phyloP scores from a whole-genome alignment of 257 asterid species.

The Avicennia marina region DNA sequence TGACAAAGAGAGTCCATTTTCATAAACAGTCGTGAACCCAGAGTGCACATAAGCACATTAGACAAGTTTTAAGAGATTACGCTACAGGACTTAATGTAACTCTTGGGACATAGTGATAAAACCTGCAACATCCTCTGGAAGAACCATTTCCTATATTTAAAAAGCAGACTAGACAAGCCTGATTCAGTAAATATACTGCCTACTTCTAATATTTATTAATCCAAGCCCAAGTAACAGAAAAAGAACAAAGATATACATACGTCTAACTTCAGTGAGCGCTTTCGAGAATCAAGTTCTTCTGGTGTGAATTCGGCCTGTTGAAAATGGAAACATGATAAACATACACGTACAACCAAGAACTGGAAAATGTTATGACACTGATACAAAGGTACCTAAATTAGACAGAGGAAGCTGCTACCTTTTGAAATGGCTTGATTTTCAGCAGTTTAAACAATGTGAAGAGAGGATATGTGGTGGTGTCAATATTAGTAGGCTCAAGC shows the following conservation, averaged over 20 bases:
- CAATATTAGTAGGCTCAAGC: conserved; percentile 59
- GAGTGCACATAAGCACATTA: background rate
- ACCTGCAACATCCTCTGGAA: background rate
- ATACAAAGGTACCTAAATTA: background rate
- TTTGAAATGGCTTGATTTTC: conserved; percentile 50
- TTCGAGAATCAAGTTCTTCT: conserved; percentile 69
- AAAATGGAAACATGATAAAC: background rate
- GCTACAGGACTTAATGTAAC: no score
- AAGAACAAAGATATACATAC: conserved; percentile 13
- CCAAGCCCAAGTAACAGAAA: background rate
- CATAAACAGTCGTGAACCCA: background rate
- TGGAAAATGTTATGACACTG: background rate
- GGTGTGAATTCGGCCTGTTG: conserved; percentile 83
- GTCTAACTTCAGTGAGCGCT: conserved; percentile 52
- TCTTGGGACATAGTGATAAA: background rate
- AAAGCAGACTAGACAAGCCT: background rate
- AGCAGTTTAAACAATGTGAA: conserved; percentile 54
- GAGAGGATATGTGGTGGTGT: conserved; percentile 66
- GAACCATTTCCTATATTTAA: background rate
- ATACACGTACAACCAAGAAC: background rate
- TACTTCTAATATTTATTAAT: background rate
- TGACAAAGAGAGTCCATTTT: background rate
- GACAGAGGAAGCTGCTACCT: conserved; percentile 33
- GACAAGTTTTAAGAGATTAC: no score
- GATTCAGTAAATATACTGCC: background rate